Base-by-base conservation (phyloP, 2,329 filamentous ascomycete species). In the Ophiostoma sp. region DNA sequence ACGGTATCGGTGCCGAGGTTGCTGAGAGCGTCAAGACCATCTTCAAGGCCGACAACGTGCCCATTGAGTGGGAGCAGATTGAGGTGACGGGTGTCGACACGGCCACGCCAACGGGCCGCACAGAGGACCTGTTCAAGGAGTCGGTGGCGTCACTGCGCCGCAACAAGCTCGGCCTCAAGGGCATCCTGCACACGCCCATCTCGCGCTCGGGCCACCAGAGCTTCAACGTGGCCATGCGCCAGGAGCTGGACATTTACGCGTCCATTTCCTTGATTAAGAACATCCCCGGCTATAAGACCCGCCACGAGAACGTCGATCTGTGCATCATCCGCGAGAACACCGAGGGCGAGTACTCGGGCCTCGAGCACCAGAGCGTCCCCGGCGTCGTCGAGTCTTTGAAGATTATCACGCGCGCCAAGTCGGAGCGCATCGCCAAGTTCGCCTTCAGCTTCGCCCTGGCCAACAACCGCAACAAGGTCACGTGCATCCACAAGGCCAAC, bases 321-420 rank as follows among this genome's bases (percentile, higher is more conserved):
- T 97, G 95, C 91, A 98, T 99, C 85, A 98, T 99, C 86, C 96
- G 96, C 86, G 96, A 99, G 89, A 99, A 99, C 89, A 99, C 96
- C 82, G 96, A 99, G 89, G 96, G 96, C 82, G 96, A 99, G 88
- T 99, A 99, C 89, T 98, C 94, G 77, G 96, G 96, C 76, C 91
- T 99, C 76, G 96, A 99, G 89, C 96, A 99, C 88, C 95, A 98
- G 88, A 97, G 94, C 76, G 96, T 99, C 70, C 89, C 89, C 78
- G 96, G 96, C 79, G 96, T 99, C 79, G 96, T 99, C 79, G 96
- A 99, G 88, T 98, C 95, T 69, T 93, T 99, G 85, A 99, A 99
- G 90, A 98, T 99, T 86, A 98, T 99, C 86, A 99, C 96, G 78
- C 94, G 95, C 80, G 94, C 94, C 84, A 98, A 99, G 90, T 97